These are phyloP conservation scores for Globisporangium perplexum DNA, from an alignment of 352 stramenopile species.

Conservation along the genomic window DNA sequence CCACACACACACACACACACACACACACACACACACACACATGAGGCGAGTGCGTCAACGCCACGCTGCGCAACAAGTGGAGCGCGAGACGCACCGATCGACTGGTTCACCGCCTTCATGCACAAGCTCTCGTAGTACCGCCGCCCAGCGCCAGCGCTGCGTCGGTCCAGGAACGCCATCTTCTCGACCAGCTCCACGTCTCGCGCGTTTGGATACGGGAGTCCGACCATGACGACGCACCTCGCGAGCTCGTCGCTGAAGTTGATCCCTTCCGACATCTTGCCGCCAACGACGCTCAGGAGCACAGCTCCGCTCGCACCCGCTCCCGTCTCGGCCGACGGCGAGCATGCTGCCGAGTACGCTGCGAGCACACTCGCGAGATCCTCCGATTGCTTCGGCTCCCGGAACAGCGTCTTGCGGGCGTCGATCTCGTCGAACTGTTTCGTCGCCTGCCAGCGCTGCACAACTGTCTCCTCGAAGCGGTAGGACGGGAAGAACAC, in stretches of 20 bases:
- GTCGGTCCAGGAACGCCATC: slow-evolving; percentile 91
- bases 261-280: slow-evolving; percentile 99
- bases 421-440: slow-evolving; percentile 79
- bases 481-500: slow-evolving; percentile 98
- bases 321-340: neutral
- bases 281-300: slow-evolving; percentile 97
- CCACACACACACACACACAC: no score
- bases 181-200: slow-evolving; percentile 97
- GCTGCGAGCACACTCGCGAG: slow-evolving; percentile 83
- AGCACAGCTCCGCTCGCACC: slow-evolving; percentile 70
- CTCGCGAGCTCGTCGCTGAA: slow-evolving; percentile 97
- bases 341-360: slow-evolving; percentile 74
- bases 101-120: slow-evolving; percentile 99
- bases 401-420: slow-evolving; percentile 91
- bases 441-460: slow-evolving; percentile 80
- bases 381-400: slow-evolving; percentile 92
- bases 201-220: slow-evolving; percentile 96
- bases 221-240: slow-evolving; percentile 96
- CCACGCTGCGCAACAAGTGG: no score
- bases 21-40: no score
- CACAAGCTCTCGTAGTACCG: slow-evolving; percentile 98
- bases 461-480: slow-evolving; percentile 90
- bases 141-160: slow-evolving; percentile 50
- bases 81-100: slow-evolving; percentile 78
- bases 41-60: no score